Evolutionary conservation across 2,329 filamentous ascomycete genomes (phyloP).

Genomic region (Mycosphaerella sp.): DNA sequence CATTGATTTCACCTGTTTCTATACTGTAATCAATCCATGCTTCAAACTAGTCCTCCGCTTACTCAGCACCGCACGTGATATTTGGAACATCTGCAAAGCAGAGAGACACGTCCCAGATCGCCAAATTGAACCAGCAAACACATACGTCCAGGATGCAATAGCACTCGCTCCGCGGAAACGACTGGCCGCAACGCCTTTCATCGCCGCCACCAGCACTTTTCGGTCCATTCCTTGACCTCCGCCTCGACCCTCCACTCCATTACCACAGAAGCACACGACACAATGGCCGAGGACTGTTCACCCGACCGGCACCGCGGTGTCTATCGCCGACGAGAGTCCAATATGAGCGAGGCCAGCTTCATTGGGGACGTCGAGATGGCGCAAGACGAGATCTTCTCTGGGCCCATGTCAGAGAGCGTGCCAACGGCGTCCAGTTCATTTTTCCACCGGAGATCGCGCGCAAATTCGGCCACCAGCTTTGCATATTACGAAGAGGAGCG

Average conservation of each 20-base stretch:
- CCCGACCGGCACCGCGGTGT: slow-evolving; percentile 24
- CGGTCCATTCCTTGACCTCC: too few species aligned
- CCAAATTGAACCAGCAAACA: background rate
- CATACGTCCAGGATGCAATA: slow-evolving; percentile 3
- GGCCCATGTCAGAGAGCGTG: slow-evolving; percentile 91
- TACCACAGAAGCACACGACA: background rate
- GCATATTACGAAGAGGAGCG: slow-evolving; percentile 75
- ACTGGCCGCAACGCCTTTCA: background rate
- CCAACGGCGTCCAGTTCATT: slow-evolving; percentile 92
- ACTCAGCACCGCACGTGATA: too few species aligned
- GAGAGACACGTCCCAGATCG: slow-evolving; percentile 1
- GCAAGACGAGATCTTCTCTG: slow-evolving; percentile 88
- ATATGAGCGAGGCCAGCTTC: slow-evolving; percentile 60
- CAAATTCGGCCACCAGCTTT: slow-evolving; percentile 83
- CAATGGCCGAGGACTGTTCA: slow-evolving; percentile 22
- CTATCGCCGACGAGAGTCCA: slow-evolving; percentile 59
- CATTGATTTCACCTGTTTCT: too few species aligned
- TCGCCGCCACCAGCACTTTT: background rate
- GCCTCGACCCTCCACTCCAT: background rate
- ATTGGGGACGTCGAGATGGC: slow-evolving; percentile 99
- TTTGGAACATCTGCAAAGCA: too few species aligned
- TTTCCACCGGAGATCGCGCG: slow-evolving; percentile 70
- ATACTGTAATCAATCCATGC: too few species aligned
- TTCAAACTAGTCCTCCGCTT: too few species aligned
- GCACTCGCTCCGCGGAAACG: background rate